phyloP scores from a whole-genome alignment of 2,329 filamentous ascomycete genomes.

The Pseudogymnoascus sp. region DNA sequence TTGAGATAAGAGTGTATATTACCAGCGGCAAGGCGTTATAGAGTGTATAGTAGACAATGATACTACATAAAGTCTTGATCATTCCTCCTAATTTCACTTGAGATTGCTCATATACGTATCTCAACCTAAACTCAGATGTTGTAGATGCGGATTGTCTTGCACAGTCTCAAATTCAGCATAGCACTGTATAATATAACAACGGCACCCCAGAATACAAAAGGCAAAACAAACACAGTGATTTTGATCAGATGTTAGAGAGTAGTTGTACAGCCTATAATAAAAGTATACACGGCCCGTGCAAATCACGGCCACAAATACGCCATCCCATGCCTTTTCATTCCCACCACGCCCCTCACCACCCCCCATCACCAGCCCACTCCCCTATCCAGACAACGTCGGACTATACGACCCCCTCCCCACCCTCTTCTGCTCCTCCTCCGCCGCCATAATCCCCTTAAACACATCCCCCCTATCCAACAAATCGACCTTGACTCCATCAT shows the following conservation, averaged over 20 bases:
- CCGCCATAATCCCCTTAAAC: constrained; percentile 43
- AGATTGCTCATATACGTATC: not conserved
- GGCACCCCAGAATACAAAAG: not conserved
- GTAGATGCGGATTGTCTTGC: not conserved
- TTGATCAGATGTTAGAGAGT: constrained; percentile 4
- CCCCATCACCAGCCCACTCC: not conserved
- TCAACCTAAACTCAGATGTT: not conserved
- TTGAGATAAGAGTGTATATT: constrained; percentile 5
- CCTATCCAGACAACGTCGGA: constrained; percentile 15
- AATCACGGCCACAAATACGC: constrained; percentile 7
- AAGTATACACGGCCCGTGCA: constrained; percentile 3
- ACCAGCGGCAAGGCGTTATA: constrained; percentile 10
- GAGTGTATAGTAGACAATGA: constrained; percentile 9
- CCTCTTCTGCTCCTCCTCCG: constrained; percentile 34
- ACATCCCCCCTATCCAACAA: constrained; percentile 68
- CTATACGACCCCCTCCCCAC: constrained; percentile 31
- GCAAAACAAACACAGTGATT: not conserved
- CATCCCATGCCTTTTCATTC: constrained; percentile 14
- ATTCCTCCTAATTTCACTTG: not conserved
- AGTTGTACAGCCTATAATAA: constrained; percentile 4
- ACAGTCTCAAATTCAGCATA: not conserved
- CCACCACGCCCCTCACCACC: not conserved
- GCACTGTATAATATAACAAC: not conserved
- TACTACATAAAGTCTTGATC: constrained; percentile 7
- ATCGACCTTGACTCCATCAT: constrained; percentile 56